Base-by-base conservation (phyloP, 2,329 filamentous ascomycete genomes). In the Fusarium dlaminii region DNA sequence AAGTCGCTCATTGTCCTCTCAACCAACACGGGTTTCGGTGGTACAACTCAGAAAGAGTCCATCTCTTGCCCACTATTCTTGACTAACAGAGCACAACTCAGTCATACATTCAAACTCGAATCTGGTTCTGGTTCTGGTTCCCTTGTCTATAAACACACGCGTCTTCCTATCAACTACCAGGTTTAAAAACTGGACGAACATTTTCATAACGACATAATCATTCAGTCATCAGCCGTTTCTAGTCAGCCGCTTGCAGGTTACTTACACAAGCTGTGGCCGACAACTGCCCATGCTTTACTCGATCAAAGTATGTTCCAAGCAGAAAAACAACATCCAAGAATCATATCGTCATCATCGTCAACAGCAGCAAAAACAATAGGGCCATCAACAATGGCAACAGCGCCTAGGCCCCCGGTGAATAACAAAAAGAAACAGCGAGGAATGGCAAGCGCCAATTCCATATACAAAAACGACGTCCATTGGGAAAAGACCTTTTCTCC, bases 221-320 rank as follows among this genome's bases (percentile, higher is more conserved):
- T 79, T 78, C 73, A 79, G 75, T 79, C 77, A 77, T 79, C 77
- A 78, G 78, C 63, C 77, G 72, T 75, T 78, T 70, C 75, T 67
- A 67, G 58, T 69, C 74, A 76, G 63, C 72, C 72, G 71, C 76
- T 76, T 72, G 72, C 67, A 68, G 67, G 72, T 68, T 76, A 78
- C 76, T 75, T 76, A 72, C 65, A 75, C 74, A 77, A 73, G 74
- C 70, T 55, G 45, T 77, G 63, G 70, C 75, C 65, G 57, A 70
- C 63, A 68, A 66, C 66, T 72, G 54, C 66, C 75, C 63, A 70
- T 72, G 76, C 72, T 77, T 59, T 76, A 68, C 73, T 75, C 74
- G 70, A 74, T 77, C 73, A 75, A 76, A 77, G 49, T 73, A 78
- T 72, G 63, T 70, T 73, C 74, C 76, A 70, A 58, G 72, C 66